Percentiles rank a stretch among this genome's conserved stretches.
phyloP scores from a whole-genome alignment of 352 stramenopile genomes.

The Phytopythium delawarense region DNA sequence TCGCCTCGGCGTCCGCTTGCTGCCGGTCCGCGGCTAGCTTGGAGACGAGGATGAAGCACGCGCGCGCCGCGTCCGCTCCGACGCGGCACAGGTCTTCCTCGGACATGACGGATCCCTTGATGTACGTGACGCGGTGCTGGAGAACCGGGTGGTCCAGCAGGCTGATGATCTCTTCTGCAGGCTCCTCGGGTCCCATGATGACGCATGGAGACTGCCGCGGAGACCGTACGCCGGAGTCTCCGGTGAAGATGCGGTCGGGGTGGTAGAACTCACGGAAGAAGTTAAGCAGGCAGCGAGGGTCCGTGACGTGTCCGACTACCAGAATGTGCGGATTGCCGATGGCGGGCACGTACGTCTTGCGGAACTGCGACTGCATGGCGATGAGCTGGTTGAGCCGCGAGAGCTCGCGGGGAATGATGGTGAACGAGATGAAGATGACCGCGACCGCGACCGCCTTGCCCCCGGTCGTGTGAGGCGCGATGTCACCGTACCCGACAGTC shows the following conservation, averaged over 20 bases:
- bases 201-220: slow-evolving; percentile 30
- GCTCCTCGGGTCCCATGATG: slow-evolving; percentile 49
- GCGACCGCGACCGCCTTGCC: slow-evolving; percentile 39
- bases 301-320: slow-evolving; percentile 48
- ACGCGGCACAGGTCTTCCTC: slow-evolving; percentile 65
- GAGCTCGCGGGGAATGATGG: slow-evolving; percentile 49
- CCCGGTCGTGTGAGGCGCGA: slow-evolving; percentile 32
- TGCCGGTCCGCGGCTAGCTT: slow-evolving; percentile 37
- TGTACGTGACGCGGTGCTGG: slow-evolving; percentile 54
- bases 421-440: slow-evolving; percentile 58
- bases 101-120: slow-evolving; percentile 62
- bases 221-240: slow-evolving; percentile 1
- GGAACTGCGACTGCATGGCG: slow-evolving; percentile 60
- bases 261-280: slow-evolving; percentile 70
- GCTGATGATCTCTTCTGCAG: slow-evolving; percentile 42
- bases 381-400: slow-evolving; percentile 51
- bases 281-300: slow-evolving; percentile 43
- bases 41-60: slow-evolving; percentile 51
- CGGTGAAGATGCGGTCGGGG: slow-evolving; percentile 36
- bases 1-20: slow-evolving; percentile 46
- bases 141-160: slow-evolving; percentile 58
- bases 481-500: slow-evolving; percentile 54
- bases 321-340: slow-evolving; percentile 54
- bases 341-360: slow-evolving; percentile 44
- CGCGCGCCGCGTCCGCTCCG: slow-evolving; percentile 40